phyloP scores from a whole-genome alignment of 352 stramenopile genomes.

The Thraustotheca clavata region DNA sequence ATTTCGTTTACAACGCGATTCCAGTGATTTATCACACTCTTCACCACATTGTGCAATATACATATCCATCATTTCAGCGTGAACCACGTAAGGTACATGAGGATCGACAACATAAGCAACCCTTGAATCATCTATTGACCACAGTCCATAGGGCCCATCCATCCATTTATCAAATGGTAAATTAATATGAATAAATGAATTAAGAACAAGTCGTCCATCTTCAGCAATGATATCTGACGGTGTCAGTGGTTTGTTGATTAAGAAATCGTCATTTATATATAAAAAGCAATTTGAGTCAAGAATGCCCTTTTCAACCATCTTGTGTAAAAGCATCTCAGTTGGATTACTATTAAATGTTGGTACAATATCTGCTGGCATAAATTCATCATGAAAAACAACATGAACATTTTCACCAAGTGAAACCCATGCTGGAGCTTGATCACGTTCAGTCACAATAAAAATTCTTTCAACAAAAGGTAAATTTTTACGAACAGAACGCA shows the following conservation, averaged over 20 bases:
- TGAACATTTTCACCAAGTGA: background rate
- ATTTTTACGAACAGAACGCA: background rate
- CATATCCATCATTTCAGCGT: background rate
- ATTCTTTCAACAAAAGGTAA: background rate
- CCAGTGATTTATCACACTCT: background rate
- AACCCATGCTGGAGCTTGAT: background rate
- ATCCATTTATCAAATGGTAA: background rate
- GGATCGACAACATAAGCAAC: background rate
- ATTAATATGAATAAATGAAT: background rate
- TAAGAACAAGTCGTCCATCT: background rate
- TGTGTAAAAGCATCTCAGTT: background rate
- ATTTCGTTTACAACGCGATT: background rate
- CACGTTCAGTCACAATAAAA: background rate
- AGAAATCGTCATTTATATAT: conserved; percentile 3
- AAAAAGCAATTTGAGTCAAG: background rate
- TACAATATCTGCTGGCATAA: background rate
- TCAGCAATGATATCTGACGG: background rate
- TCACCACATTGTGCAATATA: background rate
- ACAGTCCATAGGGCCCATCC: background rate
- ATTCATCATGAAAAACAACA: background rate
- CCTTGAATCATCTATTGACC: background rate
- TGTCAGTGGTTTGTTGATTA: background rate
- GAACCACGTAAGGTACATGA: background rate
- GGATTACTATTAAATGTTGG: conserved; percentile 3
- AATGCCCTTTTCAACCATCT: conserved; percentile 1